These are phyloP conservation scores for Verticillium nonalfalfae DNA, from an alignment of 2,329 filamentous ascomycete genomes.

Conservation along the genomic window DNA sequence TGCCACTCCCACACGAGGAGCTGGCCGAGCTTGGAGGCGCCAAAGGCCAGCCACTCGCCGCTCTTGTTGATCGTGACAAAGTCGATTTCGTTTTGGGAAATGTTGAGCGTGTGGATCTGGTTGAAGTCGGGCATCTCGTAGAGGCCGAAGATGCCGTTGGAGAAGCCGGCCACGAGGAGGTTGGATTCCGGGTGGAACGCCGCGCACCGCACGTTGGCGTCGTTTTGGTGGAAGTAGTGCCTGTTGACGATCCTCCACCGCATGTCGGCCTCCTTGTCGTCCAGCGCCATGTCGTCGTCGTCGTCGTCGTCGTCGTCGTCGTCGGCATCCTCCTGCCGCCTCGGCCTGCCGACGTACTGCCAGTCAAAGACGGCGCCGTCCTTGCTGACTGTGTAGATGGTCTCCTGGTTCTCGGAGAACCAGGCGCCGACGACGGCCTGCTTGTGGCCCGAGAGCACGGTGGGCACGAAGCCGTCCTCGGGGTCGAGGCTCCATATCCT, in stretches of 20 bases:
- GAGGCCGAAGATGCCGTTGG: conserved; percentile 85
- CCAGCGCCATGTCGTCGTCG: conserved; percentile 53
- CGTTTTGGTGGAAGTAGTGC: conserved; percentile 91
- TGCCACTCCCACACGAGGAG: conserved; percentile 99
- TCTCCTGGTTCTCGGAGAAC: conserved; percentile 92
- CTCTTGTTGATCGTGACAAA: conserved; percentile 90
- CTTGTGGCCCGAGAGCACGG: conserved; percentile 83
- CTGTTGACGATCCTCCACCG: conserved; percentile 88
- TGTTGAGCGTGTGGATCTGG: conserved; percentile 85
- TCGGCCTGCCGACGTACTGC: conserved; percentile 67
- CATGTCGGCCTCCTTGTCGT: conserved; percentile 56
- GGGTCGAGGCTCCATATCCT: conserved; percentile 90
- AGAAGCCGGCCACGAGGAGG: conserved; percentile 94
- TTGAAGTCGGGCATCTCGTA: conserved; percentile 97
- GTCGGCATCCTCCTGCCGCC: conserved; percentile 15
- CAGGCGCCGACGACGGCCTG: conserved; percentile 91
- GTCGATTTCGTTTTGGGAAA: conserved; percentile 95
- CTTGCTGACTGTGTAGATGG: conserved; percentile 92
- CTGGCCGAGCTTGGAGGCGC: conserved; percentile 89
- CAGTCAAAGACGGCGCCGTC: conserved; percentile 96
- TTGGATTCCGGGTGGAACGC: conserved; percentile 81
- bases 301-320: conserved; percentile 23
- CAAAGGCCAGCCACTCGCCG: conserved; percentile 96
- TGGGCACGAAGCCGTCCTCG: conserved; percentile 84
- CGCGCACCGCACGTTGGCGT: conserved; percentile 82